Percentiles rank a stretch among this genome's conserved stretches.
phyloP scores from a whole-genome alignment of 768 basidiomycete species.

The Postia placenta region DNA sequence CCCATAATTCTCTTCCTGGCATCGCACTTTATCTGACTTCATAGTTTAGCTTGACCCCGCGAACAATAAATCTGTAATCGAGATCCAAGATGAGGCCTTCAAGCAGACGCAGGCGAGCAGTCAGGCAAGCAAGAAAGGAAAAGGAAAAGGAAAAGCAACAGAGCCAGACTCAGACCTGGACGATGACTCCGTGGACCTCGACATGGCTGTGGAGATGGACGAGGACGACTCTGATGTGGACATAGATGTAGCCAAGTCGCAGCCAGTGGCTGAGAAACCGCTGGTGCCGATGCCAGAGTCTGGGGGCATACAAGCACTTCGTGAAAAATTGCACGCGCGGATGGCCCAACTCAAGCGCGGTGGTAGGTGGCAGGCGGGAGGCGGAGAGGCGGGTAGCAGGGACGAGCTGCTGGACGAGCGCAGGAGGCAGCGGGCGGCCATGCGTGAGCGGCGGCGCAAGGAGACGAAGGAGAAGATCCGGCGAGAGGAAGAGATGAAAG shows the following conservation, averaged over 20 bases:
- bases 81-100: conserved; percentile 58
- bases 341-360: conserved; percentile 60
- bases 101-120: conserved; percentile 17
- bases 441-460: conserved; percentile 81
- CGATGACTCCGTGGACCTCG: conserved; percentile 32
- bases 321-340: conserved; percentile 68
- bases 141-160: conserved; percentile 45
- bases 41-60: conserved; percentile 78
- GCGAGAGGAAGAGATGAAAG: conserved; percentile 53
- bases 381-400: conserved; percentile 51
- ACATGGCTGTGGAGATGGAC: conserved; percentile 32
- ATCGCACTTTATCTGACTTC: not conserved
- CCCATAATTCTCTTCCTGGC: too few species aligned
- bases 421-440: conserved; percentile 65
- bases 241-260: conserved; percentile 26
- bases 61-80: conserved; percentile 74
- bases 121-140: conserved; percentile 17
- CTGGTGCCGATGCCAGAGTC: conserved; percentile 60
- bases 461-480: conserved; percentile 81
- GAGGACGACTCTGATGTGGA: conserved; percentile 27
- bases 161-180: conserved; percentile 24
- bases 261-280: conserved; percentile 23
- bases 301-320: conserved; percentile 57
- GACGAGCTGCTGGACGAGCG: conserved; percentile 84
- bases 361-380: conserved; percentile 18